Percentiles rank a stretch among this genome's conserved stretches.
Conservation (phyloP, 1,284 basidiomycete genomes). For the Rhodotorula mucilaginosa region DNA sequence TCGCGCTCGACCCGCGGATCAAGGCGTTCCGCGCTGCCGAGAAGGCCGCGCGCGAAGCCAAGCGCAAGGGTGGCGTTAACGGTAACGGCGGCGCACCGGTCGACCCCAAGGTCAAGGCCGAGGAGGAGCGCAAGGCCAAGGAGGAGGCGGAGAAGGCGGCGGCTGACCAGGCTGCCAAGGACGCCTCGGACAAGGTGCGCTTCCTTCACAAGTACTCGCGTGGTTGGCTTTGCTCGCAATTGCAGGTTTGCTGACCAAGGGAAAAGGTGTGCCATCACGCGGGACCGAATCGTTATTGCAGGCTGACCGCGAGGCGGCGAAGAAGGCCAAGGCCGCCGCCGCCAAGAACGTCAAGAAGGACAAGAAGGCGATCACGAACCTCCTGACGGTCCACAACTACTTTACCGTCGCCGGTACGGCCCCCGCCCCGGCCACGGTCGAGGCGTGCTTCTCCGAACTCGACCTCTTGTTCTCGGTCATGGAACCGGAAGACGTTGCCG, state of each 20-base stretch:
- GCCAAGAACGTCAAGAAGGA: conserved; percentile 54
- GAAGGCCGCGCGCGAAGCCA: conserved; percentile 89
- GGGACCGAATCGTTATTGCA: conserved; percentile 15
- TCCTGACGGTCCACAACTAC: conserved; percentile 59
- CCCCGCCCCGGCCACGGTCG: conserved; percentile 54
- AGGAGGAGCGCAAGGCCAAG: conserved; percentile 68
- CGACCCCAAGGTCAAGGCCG: conserved; percentile 62
- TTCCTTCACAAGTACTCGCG: too few species aligned
- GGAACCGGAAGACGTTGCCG: conserved; percentile 56
- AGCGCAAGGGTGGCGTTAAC: conserved; percentile 65
- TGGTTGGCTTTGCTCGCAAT: too few species aligned
- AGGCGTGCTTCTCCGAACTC: conserved; percentile 58
- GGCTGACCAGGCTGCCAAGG: conserved; percentile 55
- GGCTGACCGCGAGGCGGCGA: conserved; percentile 76
- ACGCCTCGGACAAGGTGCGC: conserved; percentile 45
- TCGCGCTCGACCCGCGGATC: conserved; percentile 88
- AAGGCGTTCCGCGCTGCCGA: conserved; percentile 96
- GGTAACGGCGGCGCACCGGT: conserved; percentile 37
- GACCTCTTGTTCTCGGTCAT: conserved; percentile 55
- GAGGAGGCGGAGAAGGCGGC: conserved; percentile 83
- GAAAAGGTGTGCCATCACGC: too few species aligned
- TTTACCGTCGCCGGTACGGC: conserved; percentile 55
- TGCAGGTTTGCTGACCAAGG: not conserved
- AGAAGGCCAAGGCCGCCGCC: conserved; percentile 78
- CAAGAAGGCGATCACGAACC: conserved; percentile 55